Evolutionary conservation across 805 yeast genomes (phyloP).

Genomic region (Myxozyma kluyveri): DNA sequence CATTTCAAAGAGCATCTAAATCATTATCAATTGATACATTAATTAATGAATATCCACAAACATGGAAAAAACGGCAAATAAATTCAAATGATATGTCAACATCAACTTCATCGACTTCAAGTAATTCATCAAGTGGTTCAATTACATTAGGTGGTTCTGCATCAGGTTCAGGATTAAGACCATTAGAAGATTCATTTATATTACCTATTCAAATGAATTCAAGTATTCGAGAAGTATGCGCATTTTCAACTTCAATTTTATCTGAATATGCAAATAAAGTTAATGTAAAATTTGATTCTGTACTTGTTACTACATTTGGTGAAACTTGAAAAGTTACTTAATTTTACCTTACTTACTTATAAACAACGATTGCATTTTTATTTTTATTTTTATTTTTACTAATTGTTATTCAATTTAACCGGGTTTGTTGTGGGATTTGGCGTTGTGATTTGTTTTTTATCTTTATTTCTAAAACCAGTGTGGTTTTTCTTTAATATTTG

Average conservation of each 20-base stretch:
- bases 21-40: slow-evolving; percentile 17
- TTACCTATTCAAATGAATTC: slow-evolving; percentile 42
- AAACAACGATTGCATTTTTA: too few species aligned
- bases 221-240: slow-evolving; percentile 43
- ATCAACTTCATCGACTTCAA: not conserved
- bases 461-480: too few species aligned
- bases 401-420: too few species aligned
- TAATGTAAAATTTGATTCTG: slow-evolving; percentile 51
- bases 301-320: slow-evolving; percentile 8
- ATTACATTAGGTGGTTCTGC: slow-evolving; percentile 17
- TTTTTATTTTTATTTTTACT: too few species aligned
- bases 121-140: not conserved
- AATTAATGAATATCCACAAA: slow-evolving; percentile 20
- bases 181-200: slow-evolving; percentile 37
- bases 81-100: not conserved
- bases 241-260: slow-evolving; percentile 40
- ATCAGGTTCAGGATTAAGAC: slow-evolving; percentile 31
- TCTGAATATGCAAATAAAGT: slow-evolving; percentile 38
- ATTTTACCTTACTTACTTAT: too few species aligned
- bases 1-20: slow-evolving; percentile 25
- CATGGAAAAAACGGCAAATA: slow-evolving; percentile 19
- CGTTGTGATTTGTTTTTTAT: too few species aligned
- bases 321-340: not conserved
- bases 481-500: slow-evolving; percentile 1
- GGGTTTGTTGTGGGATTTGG: too few species aligned